Evolutionary conservation across 306 rosid species (phyloP), one percentile per base, ranked within the genome.

Genomic region (Crataegus laevigata): DNA sequence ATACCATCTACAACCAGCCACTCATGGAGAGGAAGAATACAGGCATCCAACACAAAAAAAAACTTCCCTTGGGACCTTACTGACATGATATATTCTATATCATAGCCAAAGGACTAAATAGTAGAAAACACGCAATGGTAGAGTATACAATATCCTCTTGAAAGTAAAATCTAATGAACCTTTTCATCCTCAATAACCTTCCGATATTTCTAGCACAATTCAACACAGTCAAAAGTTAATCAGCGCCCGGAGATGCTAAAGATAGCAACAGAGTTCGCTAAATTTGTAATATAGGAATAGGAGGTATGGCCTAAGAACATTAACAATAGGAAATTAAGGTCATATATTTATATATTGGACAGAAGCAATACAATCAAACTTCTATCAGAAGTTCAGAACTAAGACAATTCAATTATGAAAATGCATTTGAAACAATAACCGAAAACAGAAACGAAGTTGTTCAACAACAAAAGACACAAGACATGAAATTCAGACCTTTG

Each of bases 401-500:
- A 24, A 40, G 25, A 26, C 51, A 67, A 40, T 29, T 51, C 78
- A 72, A 28, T 43, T 43, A 43, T 6, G 52, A 64, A 11, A 34
- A 7, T 18, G 13, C 69, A 62, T 54, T 4, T 24, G 40, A 74
- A 62, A 57, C 4, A 52, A 47, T 21, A 30, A 64, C 24, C 11
- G 15, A 57, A 60, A 65, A 52, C 22, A 17, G 30, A 58, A 43
- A 13, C 30, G 21, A 21, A 19, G 72, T 38, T 13, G 58, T 42
- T 47, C 30, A 28, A 18, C 24, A 55, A 68, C 40, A n/a, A 28
- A 63, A 71, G 28, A 28, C 66, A 4, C 12, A n/a, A 69, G 14
- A 34, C 66, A 45, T 6, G 54, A 74, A 26, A 61, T 5, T 4
- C 71, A 69, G 66, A 91, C 98, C 98, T 93, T 93, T 3, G 96